Percentiles rank a stretch among this genome's conserved stretches.
These are phyloP conservation scores for Pouteria glomerata DNA, from an alignment of 148 eudicot species.

Conservation along the genomic window DNA sequence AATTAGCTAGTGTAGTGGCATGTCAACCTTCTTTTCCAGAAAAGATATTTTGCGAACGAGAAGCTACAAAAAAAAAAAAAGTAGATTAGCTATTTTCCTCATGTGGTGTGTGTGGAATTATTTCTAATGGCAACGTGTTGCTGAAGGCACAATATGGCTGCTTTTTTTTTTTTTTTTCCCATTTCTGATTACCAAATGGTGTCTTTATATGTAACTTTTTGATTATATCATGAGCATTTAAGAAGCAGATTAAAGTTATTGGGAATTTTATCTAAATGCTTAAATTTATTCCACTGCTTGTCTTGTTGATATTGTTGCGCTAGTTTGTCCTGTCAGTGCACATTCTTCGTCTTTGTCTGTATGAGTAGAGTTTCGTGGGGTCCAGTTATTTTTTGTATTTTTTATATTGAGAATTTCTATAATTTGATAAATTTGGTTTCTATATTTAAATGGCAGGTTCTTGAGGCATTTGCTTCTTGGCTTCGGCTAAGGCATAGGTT, in stretches of 20 bases:
- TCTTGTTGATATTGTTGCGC: neutral
- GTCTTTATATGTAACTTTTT: no score
- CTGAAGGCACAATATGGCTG: no score
- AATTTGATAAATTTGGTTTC: neutral
- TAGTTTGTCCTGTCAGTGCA: neutral
- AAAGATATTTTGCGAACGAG: no score
- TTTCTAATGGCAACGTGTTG: no score
- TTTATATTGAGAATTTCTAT: neutral
- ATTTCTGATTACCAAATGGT: no score
- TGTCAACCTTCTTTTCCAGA: no score
- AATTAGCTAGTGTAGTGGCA: no score
- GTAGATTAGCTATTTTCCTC: no score
- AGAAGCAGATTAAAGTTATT: neutral
- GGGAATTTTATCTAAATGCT: neutral
- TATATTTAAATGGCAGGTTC: slow-evolving; percentile 56
- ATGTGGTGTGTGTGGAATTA: no score
- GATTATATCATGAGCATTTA: neutral
- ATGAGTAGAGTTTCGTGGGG: neutral
- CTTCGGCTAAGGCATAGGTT: slow-evolving; percentile 92
- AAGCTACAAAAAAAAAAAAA: no score
- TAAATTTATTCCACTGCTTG: neutral
- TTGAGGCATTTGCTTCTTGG: slow-evolving; percentile 99
- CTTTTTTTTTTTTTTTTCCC: no score
- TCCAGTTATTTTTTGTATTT: neutral
- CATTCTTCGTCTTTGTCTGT: neutral